These are phyloP conservation scores for Ogataea nitratoaversa DNA, from an alignment of 805 yeast species.

Conservation along the genomic window DNA sequence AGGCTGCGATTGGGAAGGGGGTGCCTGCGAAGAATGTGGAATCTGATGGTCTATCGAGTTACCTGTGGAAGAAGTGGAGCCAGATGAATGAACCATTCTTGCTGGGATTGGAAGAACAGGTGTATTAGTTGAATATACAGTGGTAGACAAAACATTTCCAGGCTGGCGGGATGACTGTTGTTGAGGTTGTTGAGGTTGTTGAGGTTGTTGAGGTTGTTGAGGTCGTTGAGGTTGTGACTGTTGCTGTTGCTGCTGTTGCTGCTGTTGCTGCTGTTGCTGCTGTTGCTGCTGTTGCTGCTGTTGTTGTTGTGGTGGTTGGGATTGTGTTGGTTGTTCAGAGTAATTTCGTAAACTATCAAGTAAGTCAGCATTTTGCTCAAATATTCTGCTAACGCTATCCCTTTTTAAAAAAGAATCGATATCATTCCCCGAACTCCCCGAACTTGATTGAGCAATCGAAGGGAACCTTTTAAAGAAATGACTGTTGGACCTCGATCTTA, in stretches of 20 bases:
- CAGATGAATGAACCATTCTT: slow-evolving; percentile 12
- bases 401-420: slow-evolving; percentile 34
- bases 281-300: slow-evolving; percentile 7
- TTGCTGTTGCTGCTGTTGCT: slow-evolving; percentile 16
- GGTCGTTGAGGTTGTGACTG: slow-evolving; percentile 14
- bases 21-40: slow-evolving; percentile 2
- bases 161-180: slow-evolving; percentile 5
- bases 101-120: slow-evolving; percentile 22
- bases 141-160: slow-evolving; percentile 16
- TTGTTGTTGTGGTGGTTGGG: not conserved
- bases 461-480: slow-evolving; percentile 29
- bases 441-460: slow-evolving; percentile 25
- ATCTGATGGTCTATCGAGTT: slow-evolving; percentile 6
- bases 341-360: slow-evolving; percentile 25
- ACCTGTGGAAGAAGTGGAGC: slow-evolving; percentile 7
- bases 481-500: slow-evolving; percentile 26
- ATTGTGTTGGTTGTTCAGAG: slow-evolving; percentile 16
- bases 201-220: slow-evolving; percentile 11
- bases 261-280: slow-evolving; percentile 6
- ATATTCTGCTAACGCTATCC: slow-evolving; percentile 28
- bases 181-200: slow-evolving; percentile 13
- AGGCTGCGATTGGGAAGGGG: slow-evolving; percentile 6
- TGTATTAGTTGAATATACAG: slow-evolving; percentile 17
- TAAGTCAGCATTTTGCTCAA: slow-evolving; percentile 25
- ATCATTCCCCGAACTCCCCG: slow-evolving; percentile 28